Base-by-base conservation (phyloP, 169 alveolate species). In the Eimeria nieschulzi region DNA sequence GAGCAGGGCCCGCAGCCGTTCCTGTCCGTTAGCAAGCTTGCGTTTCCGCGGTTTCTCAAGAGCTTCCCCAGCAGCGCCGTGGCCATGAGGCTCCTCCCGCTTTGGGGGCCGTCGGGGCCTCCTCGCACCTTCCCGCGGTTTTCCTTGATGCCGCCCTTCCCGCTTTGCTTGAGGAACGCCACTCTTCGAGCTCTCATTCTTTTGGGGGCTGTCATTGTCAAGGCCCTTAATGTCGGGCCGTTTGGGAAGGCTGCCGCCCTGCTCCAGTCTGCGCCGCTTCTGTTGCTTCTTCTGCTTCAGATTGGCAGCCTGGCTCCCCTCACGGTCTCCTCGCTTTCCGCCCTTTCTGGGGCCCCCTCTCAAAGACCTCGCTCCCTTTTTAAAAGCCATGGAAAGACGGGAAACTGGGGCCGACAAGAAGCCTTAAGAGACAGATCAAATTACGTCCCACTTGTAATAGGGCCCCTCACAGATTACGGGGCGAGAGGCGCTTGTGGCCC, bases 191-290 rank as follows among this genome's bases (percentile, higher is more conserved):
- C 76, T 5, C 46, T 19, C 51, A 3, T 15, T 15, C 76, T 66
- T 66, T 9, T 66, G 7, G 51, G 13, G 76, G 26, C 46, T 3
- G 51, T 66, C 76, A 8, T 26, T 8, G 39, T 66, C 76, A 21
- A 66, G 76, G 76, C 76, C 76, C 23, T 66, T 66, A 26, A 66
- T 66, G 23, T 66, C 76, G 21, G 76, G 76, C 46, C 76, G 76
- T 26, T 66, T 66, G 17, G 76, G 76, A 17, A 66, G 76, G 76
- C 21, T 19, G 46, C 76, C 76, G 15, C 76, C 76, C 26, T 66
- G 76, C 26, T 66, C 46, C 76, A 19, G 46, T 23, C 76, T 66
- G 21, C 7, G 21, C 26, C 39, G 25, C 23, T 66, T 66, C 76
- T 17, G 46, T 26, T 15, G 12, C 26, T 19, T n/a, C 25, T 21